Evolutionary conservation across 2,329 filamentous ascomycete species (phyloP).

Genomic region (Chrysoporthe deuterocubensis): DNA sequence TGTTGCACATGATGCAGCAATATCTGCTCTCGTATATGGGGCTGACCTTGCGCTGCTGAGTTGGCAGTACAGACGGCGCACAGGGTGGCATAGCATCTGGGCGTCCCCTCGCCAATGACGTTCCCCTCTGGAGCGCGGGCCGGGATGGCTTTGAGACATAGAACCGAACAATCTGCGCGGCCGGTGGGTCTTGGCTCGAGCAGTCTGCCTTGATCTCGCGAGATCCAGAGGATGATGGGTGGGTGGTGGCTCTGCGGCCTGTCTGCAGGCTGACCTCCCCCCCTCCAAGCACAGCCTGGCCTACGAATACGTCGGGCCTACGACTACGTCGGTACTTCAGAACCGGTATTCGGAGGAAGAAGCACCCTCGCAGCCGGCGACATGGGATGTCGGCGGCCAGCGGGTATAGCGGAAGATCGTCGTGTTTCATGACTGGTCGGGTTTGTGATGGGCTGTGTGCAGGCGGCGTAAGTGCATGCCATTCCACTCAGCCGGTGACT

Average conservation of each 20-base stretch:
- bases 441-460: slow-evolving; percentile 10
- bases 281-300: no score
- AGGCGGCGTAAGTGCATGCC: slow-evolving; percentile 1
- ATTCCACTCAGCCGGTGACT: slow-evolving; percentile 15
- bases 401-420: slow-evolving; percentile 9
- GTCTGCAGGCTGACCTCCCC: not conserved
- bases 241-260: not conserved
- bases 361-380: not conserved
- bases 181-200: not conserved
- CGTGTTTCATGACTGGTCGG: slow-evolving; percentile 22
- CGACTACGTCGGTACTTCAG: not conserved
- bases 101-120: not conserved
- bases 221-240: not conserved
- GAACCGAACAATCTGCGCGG: not conserved
- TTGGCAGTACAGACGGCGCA: slow-evolving; percentile 6
- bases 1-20: slow-evolving; percentile 11
- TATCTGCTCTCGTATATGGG: slow-evolving; percentile 8
- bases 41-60: slow-evolving; percentile 13
- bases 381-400: slow-evolving; percentile 6
- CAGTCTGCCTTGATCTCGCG: not conserved
- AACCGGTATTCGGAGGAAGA: not conserved
- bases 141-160: not conserved
- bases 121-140: not conserved
- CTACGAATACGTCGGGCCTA: no score
- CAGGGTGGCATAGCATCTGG: slow-evolving; percentile 1